Base-by-base conservation (phyloP, 148 eudicot genomes). In the Arctostaphylos glauca region DNA sequence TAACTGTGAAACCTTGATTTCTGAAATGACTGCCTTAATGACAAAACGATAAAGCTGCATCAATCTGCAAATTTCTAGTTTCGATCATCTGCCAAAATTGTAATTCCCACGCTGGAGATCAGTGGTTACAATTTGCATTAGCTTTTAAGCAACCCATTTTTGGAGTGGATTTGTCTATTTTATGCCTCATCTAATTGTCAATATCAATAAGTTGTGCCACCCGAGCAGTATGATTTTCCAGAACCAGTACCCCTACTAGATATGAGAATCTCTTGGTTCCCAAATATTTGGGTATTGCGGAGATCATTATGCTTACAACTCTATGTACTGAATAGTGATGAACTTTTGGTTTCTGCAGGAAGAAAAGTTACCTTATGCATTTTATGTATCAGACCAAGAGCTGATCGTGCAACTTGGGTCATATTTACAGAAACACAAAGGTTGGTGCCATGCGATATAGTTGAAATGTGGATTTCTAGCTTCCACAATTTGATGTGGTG, bases 291-390 rank as follows among this genome's bases (percentile, higher is more conserved):
- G 23, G n/a, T 14, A 31, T 50, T 64, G 15, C 31, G 2, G 74
- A 67, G 58, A 25, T 80, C 23, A 18, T 66, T 67, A 14, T 66
- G 59, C 52, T 5, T 62, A 3, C 62, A 62, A 21, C 18, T 66
- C 74, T 9, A 7, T 23, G 52, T 66, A 66, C 74, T 49, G 52
- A 60, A 15, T 8, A 47, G 64, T 47, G 38, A 86, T 44, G 14
- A 68, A 46, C 68, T 25, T 85, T 62, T 84, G 82, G 53, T 81
- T 83, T 44, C 70, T 74, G 66, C 97, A 96, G 99, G 99, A 94
- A 86, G 98, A 96, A 76, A 94, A 87, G 80, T 73, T 96, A 80
- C 99, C 99, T 9, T 96, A 96, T 84, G 91, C 98, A 18, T 96
- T 96, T 87, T 96, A 94, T 86, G 89, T 96, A 78, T 93, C 98